These are phyloP conservation scores for Priceomyces castillae DNA, from an alignment of 805 yeast genomes.

Conservation along the genomic window DNA sequence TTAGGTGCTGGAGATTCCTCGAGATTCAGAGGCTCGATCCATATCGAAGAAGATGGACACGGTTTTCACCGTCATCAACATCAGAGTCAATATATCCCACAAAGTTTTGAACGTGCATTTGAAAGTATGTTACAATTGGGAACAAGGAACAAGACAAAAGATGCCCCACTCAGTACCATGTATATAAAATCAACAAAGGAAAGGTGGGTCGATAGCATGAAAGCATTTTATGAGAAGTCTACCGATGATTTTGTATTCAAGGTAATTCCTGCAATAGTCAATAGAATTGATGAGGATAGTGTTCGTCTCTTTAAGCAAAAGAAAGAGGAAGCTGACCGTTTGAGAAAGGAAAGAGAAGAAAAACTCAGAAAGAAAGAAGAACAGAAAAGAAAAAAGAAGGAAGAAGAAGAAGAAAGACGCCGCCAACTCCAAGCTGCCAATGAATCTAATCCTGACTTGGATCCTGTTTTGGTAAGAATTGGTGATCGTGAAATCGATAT, in stretches of 20 bases:
- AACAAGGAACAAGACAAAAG: constrained; percentile 7
- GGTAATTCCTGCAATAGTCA: constrained; percentile 38
- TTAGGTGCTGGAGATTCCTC: constrained; percentile 16
- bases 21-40: constrained; percentile 23
- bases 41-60: constrained; percentile 14
- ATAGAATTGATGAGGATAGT: constrained; percentile 50
- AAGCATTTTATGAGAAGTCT: constrained; percentile 47
- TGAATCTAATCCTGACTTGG: constrained; percentile 16
- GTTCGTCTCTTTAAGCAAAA: constrained; percentile 31
- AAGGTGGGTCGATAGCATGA: constrained; percentile 64
- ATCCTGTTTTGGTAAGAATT: constrained; percentile 66
- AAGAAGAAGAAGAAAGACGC: constrained; percentile 22
- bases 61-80: not conserved
- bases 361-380: constrained; percentile 27
- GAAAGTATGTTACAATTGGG: constrained; percentile 19
- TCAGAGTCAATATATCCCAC: constrained; percentile 5
- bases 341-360: constrained; percentile 28
- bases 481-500: constrained; percentile 81
- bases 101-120: constrained; percentile 25
- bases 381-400: constrained; percentile 26
- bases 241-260: constrained; percentile 20
- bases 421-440: constrained; percentile 14
- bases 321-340: constrained; percentile 25
- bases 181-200: constrained; percentile 51
- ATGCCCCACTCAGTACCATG: constrained; percentile 20